Evolutionary conservation across 176 grass and related monocot species (phyloP).

Genomic region (Otatea glauca): DNA sequence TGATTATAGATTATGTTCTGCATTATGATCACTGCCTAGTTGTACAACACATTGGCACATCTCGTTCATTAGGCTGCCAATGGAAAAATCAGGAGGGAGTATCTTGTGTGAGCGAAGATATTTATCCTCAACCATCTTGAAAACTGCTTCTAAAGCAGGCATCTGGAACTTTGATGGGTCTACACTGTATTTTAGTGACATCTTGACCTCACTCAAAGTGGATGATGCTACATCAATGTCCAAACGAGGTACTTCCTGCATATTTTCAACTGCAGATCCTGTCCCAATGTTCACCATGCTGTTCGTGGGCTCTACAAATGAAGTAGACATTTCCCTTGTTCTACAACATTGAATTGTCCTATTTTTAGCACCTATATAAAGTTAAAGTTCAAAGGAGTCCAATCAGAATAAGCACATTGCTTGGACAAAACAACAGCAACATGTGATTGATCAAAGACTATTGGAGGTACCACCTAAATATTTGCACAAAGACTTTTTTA

Average conservation of each 20-base stretch:
- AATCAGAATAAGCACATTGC: conserved; percentile 36
- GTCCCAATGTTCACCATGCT: not conserved
- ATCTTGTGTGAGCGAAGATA: conserved; percentile 57
- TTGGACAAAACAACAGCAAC: conserved; percentile 6
- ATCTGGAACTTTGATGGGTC: conserved; percentile 50
- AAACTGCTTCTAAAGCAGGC: conserved; percentile 60
- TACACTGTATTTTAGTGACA: conserved; percentile 53
- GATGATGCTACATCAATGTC: conserved; percentile 68
- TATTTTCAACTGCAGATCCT: conserved; percentile 33
- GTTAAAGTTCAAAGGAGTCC: not conserved
- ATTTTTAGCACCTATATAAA: conserved; percentile 34
- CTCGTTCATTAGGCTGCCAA: conserved; percentile 59
- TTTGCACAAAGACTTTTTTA: too few relatives aligned
- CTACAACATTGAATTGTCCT: conserved; percentile 12
- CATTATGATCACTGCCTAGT: conserved; percentile 28
- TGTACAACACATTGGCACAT: conserved; percentile 67
- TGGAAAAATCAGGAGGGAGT: conserved; percentile 63
- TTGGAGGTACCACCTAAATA: too few relatives aligned
- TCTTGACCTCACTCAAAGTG: conserved; percentile 60
- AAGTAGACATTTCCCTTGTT: conserved; percentile 14
- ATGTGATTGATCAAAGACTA: too few relatives aligned
- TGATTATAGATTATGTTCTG: conserved; percentile 38
- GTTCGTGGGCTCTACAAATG: conserved; percentile 14
- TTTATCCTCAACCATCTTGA: conserved; percentile 65
- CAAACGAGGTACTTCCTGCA: conserved; percentile 38